Percentiles rank a stretch among this genome's conserved stretches.
phyloP scores from a whole-genome alignment of 2,329 filamentous ascomycete genomes.

The Cytospora piceicola region DNA sequence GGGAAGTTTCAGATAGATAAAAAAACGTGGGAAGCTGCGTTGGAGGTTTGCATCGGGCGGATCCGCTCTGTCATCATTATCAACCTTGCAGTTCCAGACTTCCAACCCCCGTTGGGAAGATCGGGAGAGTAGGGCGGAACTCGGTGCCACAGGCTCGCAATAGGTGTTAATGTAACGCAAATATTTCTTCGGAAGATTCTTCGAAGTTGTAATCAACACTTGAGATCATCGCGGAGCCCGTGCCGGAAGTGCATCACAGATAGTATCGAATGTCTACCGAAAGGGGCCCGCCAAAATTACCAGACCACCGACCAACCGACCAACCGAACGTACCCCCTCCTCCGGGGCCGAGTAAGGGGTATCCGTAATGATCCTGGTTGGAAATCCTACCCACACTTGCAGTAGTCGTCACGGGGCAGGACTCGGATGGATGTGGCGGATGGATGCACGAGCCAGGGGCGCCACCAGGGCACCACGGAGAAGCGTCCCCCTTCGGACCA shows the following conservation, averaged over 20 bases:
- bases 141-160: background rate
- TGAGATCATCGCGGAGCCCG: background rate
- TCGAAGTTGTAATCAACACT: background rate
- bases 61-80: background rate
- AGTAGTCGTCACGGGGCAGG: background rate
- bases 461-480: conserved; percentile 10
- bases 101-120: too few species aligned
- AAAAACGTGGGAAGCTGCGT: background rate
- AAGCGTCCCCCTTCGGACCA: conserved; percentile 6
- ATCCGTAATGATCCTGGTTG: background rate
- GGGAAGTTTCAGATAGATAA: conserved; percentile 15
- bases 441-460: conserved; percentile 1
- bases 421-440: background rate
- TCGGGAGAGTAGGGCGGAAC: background rate
- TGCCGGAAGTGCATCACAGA: background rate
- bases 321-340: background rate
- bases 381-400: background rate
- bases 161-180: background rate
- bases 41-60: background rate
- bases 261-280: background rate
- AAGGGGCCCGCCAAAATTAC: background rate
- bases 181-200: background rate
- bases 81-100: background rate
- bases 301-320: background rate
- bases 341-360: background rate